A percentile compares a stretch with the other conserved stretches of the same genome.
phyloP scores from a whole-genome alignment of 2,329 filamentous ascomycete species.

The Myriosclerotinia duriaeana region DNA sequence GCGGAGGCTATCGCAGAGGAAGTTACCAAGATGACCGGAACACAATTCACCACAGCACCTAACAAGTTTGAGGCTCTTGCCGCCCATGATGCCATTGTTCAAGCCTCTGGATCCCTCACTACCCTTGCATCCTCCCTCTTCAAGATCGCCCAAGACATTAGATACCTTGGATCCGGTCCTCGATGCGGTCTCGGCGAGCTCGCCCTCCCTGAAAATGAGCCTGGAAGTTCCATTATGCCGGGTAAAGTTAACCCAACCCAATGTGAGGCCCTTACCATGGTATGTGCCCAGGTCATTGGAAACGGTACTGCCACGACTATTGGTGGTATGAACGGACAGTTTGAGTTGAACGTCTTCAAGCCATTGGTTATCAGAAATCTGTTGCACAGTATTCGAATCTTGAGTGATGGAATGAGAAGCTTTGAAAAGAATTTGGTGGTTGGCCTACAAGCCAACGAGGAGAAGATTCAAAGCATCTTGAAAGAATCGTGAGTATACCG shows the following conservation, averaged over 20 bases:
- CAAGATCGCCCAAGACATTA: slow-evolving; percentile 98
- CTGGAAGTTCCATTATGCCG: slow-evolving; percentile 97
- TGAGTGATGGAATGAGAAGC: slow-evolving; percentile 89
- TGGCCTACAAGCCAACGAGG: slow-evolving; percentile 89
- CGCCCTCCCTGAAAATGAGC: slow-evolving; percentile 93
- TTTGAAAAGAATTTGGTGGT: slow-evolving; percentile 92
- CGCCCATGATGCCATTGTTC: slow-evolving; percentile 92
- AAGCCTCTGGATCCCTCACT: slow-evolving; percentile 91
- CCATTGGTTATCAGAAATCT: slow-evolving; percentile 93
- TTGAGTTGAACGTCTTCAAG: slow-evolving; percentile 99
- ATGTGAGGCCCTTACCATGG: slow-evolving; percentile 96
- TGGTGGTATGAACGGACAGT: slow-evolving; percentile 95
- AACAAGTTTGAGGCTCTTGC: slow-evolving; percentile 99
- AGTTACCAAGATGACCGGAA: slow-evolving; percentile 88
- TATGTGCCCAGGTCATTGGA: slow-evolving; percentile 96
- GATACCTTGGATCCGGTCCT: slow-evolving; percentile 93
- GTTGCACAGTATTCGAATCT: slow-evolving; percentile 83
- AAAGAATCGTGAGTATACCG: slow-evolving; percentile 76
- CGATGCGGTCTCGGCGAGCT: slow-evolving; percentile 95
- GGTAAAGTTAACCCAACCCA: slow-evolving; percentile 99
- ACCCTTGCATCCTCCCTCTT: slow-evolving; percentile 87
- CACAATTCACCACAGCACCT: slow-evolving; percentile 89
- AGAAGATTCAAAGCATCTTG: slow-evolving; percentile 83
- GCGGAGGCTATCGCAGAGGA: slow-evolving; percentile 89
- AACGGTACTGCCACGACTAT: slow-evolving; percentile 93